phyloP scores from a whole-genome alignment of 1,284 basidiomycete genomes.

The Pascua sp. region DNA sequence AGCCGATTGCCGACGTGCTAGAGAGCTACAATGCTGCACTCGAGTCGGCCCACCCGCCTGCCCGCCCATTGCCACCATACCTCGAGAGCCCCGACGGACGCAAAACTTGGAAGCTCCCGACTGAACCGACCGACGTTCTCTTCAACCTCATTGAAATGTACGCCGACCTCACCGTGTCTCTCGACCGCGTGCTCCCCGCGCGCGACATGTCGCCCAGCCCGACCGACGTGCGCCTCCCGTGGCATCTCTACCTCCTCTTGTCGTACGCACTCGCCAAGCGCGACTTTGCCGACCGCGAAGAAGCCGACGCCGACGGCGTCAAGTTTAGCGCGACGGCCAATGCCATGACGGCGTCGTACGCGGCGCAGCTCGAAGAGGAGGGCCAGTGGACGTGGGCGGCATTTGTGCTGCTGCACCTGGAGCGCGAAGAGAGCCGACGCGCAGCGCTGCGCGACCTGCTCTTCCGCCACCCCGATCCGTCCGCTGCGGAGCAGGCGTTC shows the following conservation, averaged over 20 bases:
- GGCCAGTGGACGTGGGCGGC: slow-evolving; percentile 80
- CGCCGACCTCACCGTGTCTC: slow-evolving; percentile 55
- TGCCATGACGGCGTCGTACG: slow-evolving; percentile 75
- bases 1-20: slow-evolving; percentile 67
- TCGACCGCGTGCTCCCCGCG: slow-evolving; percentile 58
- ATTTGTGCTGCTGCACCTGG: slow-evolving; percentile 86
- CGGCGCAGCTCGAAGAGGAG: slow-evolving; percentile 75
- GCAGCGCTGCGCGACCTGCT: slow-evolving; percentile 79
- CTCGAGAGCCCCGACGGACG: slow-evolving; percentile 48
- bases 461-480: slow-evolving; percentile 63
- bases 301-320: slow-evolving; percentile 57
- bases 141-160: slow-evolving; percentile 78
- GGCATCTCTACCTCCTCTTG: slow-evolving; percentile 89
- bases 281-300: slow-evolving; percentile 75
- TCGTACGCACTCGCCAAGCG: slow-evolving; percentile 75
- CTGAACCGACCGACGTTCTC: slow-evolving; percentile 61
- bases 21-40: slow-evolving; percentile 62
- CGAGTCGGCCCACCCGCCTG: slow-evolving; percentile 45
- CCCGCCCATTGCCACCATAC: slow-evolving; percentile 70
- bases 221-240: slow-evolving; percentile 76
- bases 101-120: slow-evolving; percentile 46
- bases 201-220: slow-evolving; percentile 72
- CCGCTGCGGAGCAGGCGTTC: slow-evolving; percentile 70
- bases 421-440: slow-evolving; percentile 68
- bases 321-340: slow-evolving; percentile 75